These are phyloP conservation scores for Breviolum minutum DNA, from an alignment of 73 alveolate genomes.

Conservation along the genomic window DNA sequence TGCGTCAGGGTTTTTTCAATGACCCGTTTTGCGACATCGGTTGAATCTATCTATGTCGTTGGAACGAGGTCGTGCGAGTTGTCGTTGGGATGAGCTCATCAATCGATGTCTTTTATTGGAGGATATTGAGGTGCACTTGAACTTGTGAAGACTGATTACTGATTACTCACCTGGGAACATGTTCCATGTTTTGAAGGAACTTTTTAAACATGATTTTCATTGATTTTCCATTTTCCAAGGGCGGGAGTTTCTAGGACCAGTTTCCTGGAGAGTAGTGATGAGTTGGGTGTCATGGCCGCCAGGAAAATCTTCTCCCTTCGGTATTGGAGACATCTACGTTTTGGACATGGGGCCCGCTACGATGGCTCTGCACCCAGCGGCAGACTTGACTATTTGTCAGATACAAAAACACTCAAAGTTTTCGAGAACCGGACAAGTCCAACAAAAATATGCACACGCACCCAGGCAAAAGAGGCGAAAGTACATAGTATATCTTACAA, in stretches of 20 bases:
- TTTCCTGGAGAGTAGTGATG: neutral
- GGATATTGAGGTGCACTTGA: constrained; percentile 39
- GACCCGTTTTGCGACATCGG: too few relatives aligned
- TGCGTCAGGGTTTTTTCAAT: too few relatives aligned
- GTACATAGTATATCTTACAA: too few relatives aligned
- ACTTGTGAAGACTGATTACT: neutral
- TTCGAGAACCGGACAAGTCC: too few relatives aligned
- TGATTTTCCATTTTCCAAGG: neutral
- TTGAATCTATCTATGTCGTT: too few relatives aligned
- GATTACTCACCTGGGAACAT: neutral
- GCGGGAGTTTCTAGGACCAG: neutral
- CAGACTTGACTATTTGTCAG: neutral
- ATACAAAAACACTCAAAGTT: too few relatives aligned
- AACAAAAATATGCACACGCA: too few relatives aligned
- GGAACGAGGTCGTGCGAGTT: constrained; percentile 25
- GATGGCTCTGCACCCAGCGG: constrained; percentile 12
- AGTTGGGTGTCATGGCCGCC: neutral
- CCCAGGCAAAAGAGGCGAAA: too few relatives aligned
- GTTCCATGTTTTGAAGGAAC: neutral
- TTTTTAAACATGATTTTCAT: neutral
- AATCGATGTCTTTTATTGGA: constrained; percentile 39
- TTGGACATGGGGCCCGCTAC: constrained; percentile 65
- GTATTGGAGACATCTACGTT: constrained; percentile 15
- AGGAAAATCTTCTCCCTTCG: constrained; percentile 66
- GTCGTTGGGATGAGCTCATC: constrained; percentile 77